Conservation (phyloP, 306 rosid genomes). For the Vigna reflexopilosa region DNA sequence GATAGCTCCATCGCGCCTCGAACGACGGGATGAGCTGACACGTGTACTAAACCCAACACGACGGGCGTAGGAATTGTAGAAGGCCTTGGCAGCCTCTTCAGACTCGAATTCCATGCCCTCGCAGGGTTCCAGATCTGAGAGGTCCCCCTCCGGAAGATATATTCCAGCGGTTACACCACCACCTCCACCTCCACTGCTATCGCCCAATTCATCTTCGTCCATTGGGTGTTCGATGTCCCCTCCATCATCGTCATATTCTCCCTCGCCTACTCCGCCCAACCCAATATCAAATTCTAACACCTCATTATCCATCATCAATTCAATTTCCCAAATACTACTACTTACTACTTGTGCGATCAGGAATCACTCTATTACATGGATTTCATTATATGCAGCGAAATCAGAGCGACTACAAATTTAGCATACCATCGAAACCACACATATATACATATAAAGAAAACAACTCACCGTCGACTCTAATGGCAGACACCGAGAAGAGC, state of each 20-base stretch:
- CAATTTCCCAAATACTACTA: slow-evolving; percentile 24
- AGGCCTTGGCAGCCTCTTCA: slow-evolving; percentile 98
- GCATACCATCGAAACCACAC: background rate
- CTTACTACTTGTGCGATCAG: background rate
- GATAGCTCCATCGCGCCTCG: slow-evolving; percentile 97
- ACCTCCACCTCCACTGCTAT: slow-evolving; percentile 53
- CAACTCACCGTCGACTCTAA: slow-evolving; percentile 34
- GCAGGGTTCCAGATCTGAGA: slow-evolving; percentile 89
- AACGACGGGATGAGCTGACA: slow-evolving; percentile 95
- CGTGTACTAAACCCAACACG: slow-evolving; percentile 99
- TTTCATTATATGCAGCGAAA: slow-evolving; percentile 14
- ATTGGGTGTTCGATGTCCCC: slow-evolving; percentile 69
- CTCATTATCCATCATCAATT: slow-evolving; percentile 69
- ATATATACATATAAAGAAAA: background rate
- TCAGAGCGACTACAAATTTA: slow-evolving; percentile 7
- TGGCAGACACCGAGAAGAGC: background rate
- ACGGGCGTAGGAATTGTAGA: slow-evolving; percentile 96
- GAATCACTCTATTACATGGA: slow-evolving; percentile 13
- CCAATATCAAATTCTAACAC: slow-evolving; percentile 92
- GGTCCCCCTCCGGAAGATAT: slow-evolving; percentile 87
- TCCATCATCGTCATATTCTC: slow-evolving; percentile 67
- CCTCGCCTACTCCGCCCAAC: slow-evolving; percentile 67
- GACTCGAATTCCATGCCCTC: slow-evolving; percentile 99
- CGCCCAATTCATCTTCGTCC: slow-evolving; percentile 77
- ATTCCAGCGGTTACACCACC: slow-evolving; percentile 35